Evolutionary conservation across 2,329 filamentous ascomycete genomes (phyloP).

Genomic region (Hypoxylon sp.): DNA sequence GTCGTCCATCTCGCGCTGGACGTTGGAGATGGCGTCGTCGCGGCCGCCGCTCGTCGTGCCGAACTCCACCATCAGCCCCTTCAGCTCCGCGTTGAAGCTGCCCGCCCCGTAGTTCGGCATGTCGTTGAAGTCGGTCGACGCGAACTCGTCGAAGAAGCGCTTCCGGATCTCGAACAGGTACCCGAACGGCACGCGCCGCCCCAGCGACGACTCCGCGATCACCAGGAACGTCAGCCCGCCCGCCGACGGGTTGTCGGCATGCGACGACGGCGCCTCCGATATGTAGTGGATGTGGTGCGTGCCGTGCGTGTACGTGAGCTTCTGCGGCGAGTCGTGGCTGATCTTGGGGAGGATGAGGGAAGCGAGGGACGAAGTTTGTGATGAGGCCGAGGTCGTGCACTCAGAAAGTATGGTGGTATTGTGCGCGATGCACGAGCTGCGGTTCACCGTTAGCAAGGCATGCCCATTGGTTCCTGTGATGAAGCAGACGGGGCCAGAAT

Average conservation of each 20-base stretch:
- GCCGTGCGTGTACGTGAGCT: constrained; percentile 94
- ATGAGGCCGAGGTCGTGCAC: constrained; percentile 87
- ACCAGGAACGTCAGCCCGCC: constrained; percentile 93
- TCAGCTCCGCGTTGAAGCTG: constrained; percentile 84
- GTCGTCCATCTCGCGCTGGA: constrained; percentile 90
- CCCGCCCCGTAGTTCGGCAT: constrained; percentile 92
- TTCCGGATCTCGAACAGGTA: constrained; percentile 92
- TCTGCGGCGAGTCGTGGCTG: constrained; percentile 80
- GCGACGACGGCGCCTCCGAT: constrained; percentile 79
- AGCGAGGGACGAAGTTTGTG: constrained; percentile 85
- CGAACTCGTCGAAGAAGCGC: constrained; percentile 81
- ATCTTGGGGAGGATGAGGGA: constrained; percentile 97
- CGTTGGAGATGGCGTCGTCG: constrained; percentile 84
- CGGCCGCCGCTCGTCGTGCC: constrained; percentile 81
- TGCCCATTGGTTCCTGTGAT: constrained; percentile 11
- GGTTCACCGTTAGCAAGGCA: constrained; percentile 28
- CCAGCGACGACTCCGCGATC: constrained; percentile 82
- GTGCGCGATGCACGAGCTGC: constrained; percentile 92
- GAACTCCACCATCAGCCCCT: constrained; percentile 83
- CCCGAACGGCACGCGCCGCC: constrained; percentile 90
- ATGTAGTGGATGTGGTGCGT: constrained; percentile 96
- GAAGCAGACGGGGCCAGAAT: background rate
- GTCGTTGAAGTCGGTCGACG: constrained; percentile 77
- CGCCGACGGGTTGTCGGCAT: constrained; percentile 68
- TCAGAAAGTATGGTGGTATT: constrained; percentile 93